These are phyloP conservation scores for Mycosphaerella arachidis DNA, from an alignment of 2,329 filamentous ascomycete species.

Conservation along the genomic window DNA sequence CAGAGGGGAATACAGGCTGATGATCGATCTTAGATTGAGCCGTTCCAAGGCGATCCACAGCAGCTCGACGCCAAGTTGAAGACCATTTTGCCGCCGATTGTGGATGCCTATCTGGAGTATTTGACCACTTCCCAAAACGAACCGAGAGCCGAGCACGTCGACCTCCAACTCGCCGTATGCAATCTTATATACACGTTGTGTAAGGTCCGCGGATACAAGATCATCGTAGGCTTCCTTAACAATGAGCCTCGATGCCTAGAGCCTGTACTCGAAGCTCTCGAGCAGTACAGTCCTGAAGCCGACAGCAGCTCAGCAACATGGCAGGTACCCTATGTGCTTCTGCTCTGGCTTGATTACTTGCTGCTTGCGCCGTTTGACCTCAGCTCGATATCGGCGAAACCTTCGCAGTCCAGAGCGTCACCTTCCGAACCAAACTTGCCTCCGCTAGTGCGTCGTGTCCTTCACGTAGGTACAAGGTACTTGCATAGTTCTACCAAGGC, in stretches of 20 bases:
- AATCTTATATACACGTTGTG: slow-evolving; percentile 82
- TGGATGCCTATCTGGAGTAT: slow-evolving; percentile 69
- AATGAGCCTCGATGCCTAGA: slow-evolving; percentile 86
- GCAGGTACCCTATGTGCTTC: slow-evolving; percentile 82
- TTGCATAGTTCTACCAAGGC: slow-evolving; percentile 78
- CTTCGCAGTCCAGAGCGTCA: slow-evolving; percentile 44
- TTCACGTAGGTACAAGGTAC: slow-evolving; percentile 67
- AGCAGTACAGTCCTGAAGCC: slow-evolving; percentile 47
- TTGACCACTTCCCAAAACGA: slow-evolving; percentile 38
- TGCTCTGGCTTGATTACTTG: slow-evolving; percentile 67
- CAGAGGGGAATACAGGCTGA: slow-evolving; percentile 14
- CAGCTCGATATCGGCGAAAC: slow-evolving; percentile 65
- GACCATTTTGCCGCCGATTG: slow-evolving; percentile 67
- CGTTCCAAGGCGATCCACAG: slow-evolving; percentile 93
- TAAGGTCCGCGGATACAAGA: slow-evolving; percentile 90
- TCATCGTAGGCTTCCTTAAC: slow-evolving; percentile 84
- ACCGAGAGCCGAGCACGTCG: slow-evolving; percentile 17
- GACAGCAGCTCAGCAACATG: slow-evolving; percentile 44
- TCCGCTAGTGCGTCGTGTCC: slow-evolving; percentile 63
- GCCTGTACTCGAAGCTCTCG: slow-evolving; percentile 69
- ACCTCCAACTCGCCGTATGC: slow-evolving; percentile 66
- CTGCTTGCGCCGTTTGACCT: slow-evolving; percentile 79
- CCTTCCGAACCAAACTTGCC: slow-evolving; percentile 60
- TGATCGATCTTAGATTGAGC: slow-evolving; percentile 57
- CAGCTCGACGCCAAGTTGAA: slow-evolving; percentile 81